Evolutionary conservation across 2,329 filamentous ascomycete species (phyloP), one percentile per base, ranked within the genome.

Genomic region (Tothia fuscella): DNA sequence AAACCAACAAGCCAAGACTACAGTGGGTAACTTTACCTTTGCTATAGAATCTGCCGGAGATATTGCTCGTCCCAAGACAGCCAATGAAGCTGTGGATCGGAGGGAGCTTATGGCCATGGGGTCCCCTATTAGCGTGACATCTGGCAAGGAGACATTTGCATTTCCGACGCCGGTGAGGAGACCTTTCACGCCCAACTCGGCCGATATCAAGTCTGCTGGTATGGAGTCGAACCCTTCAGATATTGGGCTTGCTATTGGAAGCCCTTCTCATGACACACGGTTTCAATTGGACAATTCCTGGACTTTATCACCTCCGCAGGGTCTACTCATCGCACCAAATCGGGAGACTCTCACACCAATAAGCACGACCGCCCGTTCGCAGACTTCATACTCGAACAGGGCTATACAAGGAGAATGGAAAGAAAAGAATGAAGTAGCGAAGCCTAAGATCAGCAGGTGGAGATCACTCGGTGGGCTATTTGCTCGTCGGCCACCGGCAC

Each of bases 161-260:
- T 43, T 43, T 24, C 41, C 41, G 22, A 43, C 41, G 10, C 39
- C 39, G 20, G 20, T 21, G 2, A 42, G 31, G 39, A 26, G 31
- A n/a, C 29, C 29, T 14, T 28, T 31, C 5, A 25, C 39, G 12
- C n/a, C 41, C 4, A 19, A 24, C n/a, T 1, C 10, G 16, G 14
- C 41, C 17, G 32, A 30, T 28, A 38, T 31, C 9, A 21, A 46
- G 51, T 36, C 42, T 47, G 29, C 53, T 53, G 29, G 51, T 51
- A 37, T 20, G 12, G 12, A 45, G 30, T 12, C 51, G 53, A 31
- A 48, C 56, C 26, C 39, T 20, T 29, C 33, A 3, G 34, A 7
- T 3, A 63, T 63, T 47, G 60, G 60, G 5, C 58, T 63, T 36
- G 60, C 60, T 22, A 45, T 63, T 20, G 60, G 59, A 19, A 62